These are phyloP conservation scores for Phytopythium montanum DNA, from an alignment of 352 stramenopile genomes.

Conservation along the genomic window DNA sequence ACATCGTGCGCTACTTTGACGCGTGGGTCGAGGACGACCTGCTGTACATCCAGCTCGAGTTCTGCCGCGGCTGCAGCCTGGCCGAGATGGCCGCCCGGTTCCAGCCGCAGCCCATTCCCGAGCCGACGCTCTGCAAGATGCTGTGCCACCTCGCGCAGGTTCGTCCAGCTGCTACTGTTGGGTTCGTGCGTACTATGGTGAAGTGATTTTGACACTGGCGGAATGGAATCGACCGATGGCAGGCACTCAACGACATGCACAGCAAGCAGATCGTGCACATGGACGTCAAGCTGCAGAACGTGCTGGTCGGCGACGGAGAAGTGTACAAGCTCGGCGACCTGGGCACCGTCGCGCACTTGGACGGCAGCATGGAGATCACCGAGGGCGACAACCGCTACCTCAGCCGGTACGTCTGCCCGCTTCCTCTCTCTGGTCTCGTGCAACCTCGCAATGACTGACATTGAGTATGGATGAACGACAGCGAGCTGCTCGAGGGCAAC, in stretches of 20 bases:
- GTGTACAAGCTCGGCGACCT: conserved; percentile 84
- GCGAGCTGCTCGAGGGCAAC: conserved; percentile 77
- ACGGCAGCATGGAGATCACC: conserved; percentile 83
- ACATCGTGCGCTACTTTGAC: conserved; percentile 86
- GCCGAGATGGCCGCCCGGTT: conserved; percentile 58
- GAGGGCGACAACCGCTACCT: conserved; percentile 87
- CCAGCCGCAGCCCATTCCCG: conserved; percentile 60
- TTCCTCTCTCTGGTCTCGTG: neutral
- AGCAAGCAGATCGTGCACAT: conserved; percentile 84
- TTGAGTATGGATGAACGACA: conserved; percentile 8
- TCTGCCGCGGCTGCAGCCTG: conserved; percentile 64
- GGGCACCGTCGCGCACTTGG: conserved; percentile 72
- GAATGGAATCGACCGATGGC: neutral
- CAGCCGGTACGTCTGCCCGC: conserved; percentile 28
- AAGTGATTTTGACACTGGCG: neutral
- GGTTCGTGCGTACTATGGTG: neutral
- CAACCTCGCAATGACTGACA: neutral
- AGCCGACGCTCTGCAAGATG: conserved; percentile 69
- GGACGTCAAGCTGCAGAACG: conserved; percentile 87
- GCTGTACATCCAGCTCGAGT: conserved; percentile 86
- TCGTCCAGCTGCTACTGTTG: neutral
- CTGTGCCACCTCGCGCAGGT: conserved; percentile 75
- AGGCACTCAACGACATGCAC: conserved; percentile 82
- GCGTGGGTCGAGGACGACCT: conserved; percentile 87
- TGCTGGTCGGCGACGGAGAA: conserved; percentile 54